phyloP scores from a whole-genome alignment of 441 rosid species.

The Populus hybrid region DNA sequence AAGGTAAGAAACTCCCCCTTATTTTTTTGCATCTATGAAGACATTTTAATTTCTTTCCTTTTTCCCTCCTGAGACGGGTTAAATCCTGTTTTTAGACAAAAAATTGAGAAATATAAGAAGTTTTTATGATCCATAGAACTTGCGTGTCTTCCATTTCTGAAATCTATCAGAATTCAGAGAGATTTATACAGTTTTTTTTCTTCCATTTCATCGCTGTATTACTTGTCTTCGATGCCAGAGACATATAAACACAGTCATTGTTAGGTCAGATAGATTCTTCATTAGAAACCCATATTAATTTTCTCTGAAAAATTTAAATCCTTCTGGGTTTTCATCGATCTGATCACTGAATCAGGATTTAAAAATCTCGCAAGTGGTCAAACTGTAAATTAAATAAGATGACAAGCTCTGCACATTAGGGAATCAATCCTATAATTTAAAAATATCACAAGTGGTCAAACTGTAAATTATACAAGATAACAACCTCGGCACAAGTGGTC shows the following conservation, averaged over 20 bases:
- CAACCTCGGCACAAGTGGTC: no score
- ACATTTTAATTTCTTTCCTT: not conserved
- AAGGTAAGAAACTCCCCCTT: not conserved
- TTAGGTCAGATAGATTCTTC: constrained; percentile 23
- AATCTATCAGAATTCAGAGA: constrained; percentile 19
- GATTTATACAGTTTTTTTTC: constrained; percentile 23
- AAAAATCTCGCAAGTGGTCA: not conserved
- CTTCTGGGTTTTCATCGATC: not conserved
- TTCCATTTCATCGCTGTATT: constrained; percentile 15
- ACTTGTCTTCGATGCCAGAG: constrained; percentile 32
- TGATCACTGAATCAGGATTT: not conserved
- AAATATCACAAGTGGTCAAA: no score
- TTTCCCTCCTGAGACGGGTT: not conserved
- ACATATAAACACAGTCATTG: constrained; percentile 31
- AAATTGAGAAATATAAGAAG: no score
- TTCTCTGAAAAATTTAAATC: not conserved
- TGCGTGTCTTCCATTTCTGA: not conserved
- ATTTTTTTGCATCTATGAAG: not conserved
- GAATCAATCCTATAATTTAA: no score
- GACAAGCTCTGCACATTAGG: no score
- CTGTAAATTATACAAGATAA: no score
- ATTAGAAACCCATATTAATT: constrained; percentile 1
- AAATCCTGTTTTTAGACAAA: not conserved
- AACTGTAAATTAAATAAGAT: no score
- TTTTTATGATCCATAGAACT: not conserved